Percentiles rank a stretch among this genome's conserved stretches.
These are phyloP conservation scores for Ramalina intermedia DNA, from an alignment of 495 filamentous ascomycete species.

Conservation along the genomic window DNA sequence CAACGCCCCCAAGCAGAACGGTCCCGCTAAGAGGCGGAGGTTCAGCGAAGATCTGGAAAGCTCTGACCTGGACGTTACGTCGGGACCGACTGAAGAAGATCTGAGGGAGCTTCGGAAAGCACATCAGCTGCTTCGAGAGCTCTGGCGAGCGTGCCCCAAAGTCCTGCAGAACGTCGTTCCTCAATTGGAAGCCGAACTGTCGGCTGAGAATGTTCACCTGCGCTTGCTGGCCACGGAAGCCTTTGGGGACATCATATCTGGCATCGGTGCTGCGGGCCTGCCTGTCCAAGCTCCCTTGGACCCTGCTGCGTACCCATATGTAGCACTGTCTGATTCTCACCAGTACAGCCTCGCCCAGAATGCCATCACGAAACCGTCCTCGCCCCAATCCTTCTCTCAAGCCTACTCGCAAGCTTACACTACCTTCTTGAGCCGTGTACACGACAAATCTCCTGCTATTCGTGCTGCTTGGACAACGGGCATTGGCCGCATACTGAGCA, in stretches of 20 bases:
- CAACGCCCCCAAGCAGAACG: slow-evolving; percentile 26
- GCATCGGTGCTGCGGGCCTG: slow-evolving; percentile 78
- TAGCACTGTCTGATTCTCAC: slow-evolving; percentile 45
- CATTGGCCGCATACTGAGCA: slow-evolving; percentile 67
- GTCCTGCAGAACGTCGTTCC: slow-evolving; percentile 89
- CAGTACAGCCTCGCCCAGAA: slow-evolving; percentile 38
- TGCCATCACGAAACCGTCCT: slow-evolving; percentile 61
- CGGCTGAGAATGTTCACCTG: slow-evolving; percentile 74
- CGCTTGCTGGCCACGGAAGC: slow-evolving; percentile 83
- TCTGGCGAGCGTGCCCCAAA: slow-evolving; percentile 83
- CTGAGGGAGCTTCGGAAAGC: slow-evolving; percentile 78
- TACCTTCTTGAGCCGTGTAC: slow-evolving; percentile 64
- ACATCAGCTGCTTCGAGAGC: slow-evolving; percentile 73
- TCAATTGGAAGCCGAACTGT: slow-evolving; percentile 83
- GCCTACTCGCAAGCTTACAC: slow-evolving; percentile 63
- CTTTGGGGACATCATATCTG: slow-evolving; percentile 82
- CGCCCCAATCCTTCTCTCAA: slow-evolving; percentile 70
- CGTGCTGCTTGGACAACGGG: slow-evolving; percentile 73
- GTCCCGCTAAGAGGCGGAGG: slow-evolving; percentile 32
- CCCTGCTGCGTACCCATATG: slow-evolving; percentile 64
- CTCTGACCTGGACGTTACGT: slow-evolving; percentile 48
- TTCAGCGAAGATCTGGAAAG: slow-evolving; percentile 45
- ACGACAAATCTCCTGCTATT: slow-evolving; percentile 71
- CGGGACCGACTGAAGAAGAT: slow-evolving; percentile 63
- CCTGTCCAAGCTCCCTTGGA: slow-evolving; percentile 60